Evolutionary conservation across 768 basidiomycete species (phyloP).

Genomic region (Auricularia auricula-judae): DNA sequence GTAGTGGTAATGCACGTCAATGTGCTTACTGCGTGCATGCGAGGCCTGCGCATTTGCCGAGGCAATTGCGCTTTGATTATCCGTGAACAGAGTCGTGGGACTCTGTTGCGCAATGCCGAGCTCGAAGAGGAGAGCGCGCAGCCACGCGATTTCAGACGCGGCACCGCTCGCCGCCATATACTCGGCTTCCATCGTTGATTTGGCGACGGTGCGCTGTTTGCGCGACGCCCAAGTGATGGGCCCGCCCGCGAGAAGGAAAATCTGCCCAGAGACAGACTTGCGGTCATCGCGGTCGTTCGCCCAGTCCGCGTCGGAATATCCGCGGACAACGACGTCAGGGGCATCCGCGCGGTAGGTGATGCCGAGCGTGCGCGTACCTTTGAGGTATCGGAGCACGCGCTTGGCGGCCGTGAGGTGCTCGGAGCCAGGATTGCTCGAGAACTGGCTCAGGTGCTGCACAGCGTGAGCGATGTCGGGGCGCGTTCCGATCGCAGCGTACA

Average conservation of each 20-base stretch:
- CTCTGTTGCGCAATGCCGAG: constrained; percentile 9
- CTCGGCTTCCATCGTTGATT: constrained; percentile 11
- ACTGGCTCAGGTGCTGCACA: constrained; percentile 6
- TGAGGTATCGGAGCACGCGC: constrained; percentile 6
- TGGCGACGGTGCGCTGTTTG: background rate
- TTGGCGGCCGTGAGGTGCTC: constrained; percentile 2
- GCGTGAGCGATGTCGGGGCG: constrained; percentile 8
- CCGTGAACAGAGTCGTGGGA: constrained; percentile 14
- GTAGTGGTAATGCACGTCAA: constrained; percentile 30
- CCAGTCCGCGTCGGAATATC: constrained; percentile 19
- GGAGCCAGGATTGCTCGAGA: background rate
- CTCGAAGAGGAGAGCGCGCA: constrained; percentile 5
- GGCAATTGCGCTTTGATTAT: constrained; percentile 28
- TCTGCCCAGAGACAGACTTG: constrained; percentile 14
- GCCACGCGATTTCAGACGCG: constrained; percentile 11
- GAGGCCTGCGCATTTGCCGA: constrained; percentile 23
- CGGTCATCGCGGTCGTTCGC: constrained; percentile 13
- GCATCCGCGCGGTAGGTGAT: background rate
- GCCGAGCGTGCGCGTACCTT: background rate
- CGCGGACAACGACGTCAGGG: background rate
- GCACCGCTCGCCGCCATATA: constrained; percentile 9
- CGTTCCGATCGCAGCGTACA: constrained; percentile 9
- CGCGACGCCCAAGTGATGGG: constrained; percentile 10
- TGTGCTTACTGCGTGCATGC: constrained; percentile 31
- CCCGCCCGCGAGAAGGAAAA: constrained; percentile 10